Base-by-base conservation (phyloP, 345 rosid species). In the Mercurialis annua region DNA sequence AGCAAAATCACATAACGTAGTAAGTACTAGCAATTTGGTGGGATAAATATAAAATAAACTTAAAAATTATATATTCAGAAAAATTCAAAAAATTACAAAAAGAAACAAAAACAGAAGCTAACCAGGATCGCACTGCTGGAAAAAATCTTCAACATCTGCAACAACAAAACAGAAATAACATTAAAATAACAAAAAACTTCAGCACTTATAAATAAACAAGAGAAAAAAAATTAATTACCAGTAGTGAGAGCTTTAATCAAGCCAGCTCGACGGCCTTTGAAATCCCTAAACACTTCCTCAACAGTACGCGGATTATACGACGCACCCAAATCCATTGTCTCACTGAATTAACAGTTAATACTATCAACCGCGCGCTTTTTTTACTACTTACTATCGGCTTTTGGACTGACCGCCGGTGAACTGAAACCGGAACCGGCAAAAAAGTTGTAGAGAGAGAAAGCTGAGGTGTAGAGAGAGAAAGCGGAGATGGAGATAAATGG, bases 81-180 rank as follows among this genome's bases (percentile, higher is more conserved):
- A 48, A 48, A 31, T 1, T 26, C n/a, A 26, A 0, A 26, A 42
- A 6, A 34, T 2, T 42, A 1, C n/a, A 2, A 16, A 62, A 5
- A 43, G 48, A 30, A 40, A 27, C 10, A 18, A 51, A 34, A 50
- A 14, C 7, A 58, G 55, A 27, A 29, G 44, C 74, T 44, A 62
- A 71, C 74, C 74, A 46, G 74, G 74, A 71, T 71, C 74, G n/a
- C 74, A 71, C 62, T 62, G 74, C 55, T 71, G 74, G 68, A 14
- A 63, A 27, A 71, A 71, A 20, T 71, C 74, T 53, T 71, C 74
- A 54, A 71, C 74, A 30, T 71, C 74, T 71, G 74, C 68, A 71
- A 55, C 7, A 9, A 11, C n/a, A 48, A 11, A 18, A 6, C 1
- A 1, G 4, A 26, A 36, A 20, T 2, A 10, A 59, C 44, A 10